phyloP scores from a whole-genome alignment of 495 filamentous ascomycete species.

The Podospora sp. region DNA sequence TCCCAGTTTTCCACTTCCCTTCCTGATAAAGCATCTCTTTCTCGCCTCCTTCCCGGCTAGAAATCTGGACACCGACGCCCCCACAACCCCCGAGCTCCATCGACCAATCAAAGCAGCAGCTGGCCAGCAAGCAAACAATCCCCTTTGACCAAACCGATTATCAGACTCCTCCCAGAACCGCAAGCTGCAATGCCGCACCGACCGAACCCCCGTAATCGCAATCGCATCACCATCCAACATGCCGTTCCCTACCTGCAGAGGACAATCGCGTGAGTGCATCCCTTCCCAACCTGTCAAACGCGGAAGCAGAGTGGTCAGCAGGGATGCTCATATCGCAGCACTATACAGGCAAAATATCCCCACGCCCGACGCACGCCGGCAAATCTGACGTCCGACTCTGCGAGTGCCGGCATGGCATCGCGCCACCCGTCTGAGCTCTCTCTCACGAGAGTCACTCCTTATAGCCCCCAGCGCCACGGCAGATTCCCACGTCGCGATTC shows the following conservation, averaged over 20 bases:
- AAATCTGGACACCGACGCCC: too few species aligned
- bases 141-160: too few species aligned
- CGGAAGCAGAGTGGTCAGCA: slow-evolving; percentile 6
- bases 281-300: background rate
- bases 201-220: too few species aligned
- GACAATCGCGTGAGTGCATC: background rate
- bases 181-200: too few species aligned
- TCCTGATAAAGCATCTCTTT: background rate
- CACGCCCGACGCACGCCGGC: slow-evolving; percentile 8
- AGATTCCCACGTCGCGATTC: background rate
- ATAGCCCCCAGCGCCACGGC: background rate
- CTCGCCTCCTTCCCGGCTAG: too few species aligned
- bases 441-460: too few species aligned
- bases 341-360: slow-evolving; percentile 19
- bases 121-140: too few species aligned
- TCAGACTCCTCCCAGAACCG: too few species aligned
- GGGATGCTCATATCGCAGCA: slow-evolving; percentile 16
- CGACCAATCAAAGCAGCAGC: too few species aligned
- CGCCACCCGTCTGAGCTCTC: background rate
- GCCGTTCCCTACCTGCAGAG: too few species aligned
- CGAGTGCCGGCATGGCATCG: background rate
- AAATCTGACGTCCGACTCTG: background rate
- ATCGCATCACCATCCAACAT: background rate
- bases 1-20: too few species aligned
- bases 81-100: too few species aligned